Evolutionary conservation across 176 grass and related monocot species (phyloP), one percentile per base, ranked within the genome.

Genomic region (Melocanna baccifera): DNA sequence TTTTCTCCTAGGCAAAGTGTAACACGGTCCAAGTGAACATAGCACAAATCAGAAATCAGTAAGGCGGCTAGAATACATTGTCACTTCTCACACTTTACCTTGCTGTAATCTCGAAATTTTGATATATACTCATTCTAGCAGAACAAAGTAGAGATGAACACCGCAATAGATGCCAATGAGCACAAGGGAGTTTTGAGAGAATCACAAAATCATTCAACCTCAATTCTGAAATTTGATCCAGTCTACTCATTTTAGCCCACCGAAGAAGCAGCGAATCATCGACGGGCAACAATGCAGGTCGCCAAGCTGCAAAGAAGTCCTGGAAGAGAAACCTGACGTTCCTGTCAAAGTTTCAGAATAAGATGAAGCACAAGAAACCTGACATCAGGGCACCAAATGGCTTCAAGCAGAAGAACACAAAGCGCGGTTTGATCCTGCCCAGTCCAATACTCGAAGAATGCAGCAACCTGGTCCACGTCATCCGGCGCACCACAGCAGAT

Each of bases 321-420:
- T 89, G 83, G 87, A 92, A 53, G 59, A 76, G 63, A 69, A 86
- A 86, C 32, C 28, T 86, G 16, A 64, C 74, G 7, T 89, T 87
- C 58, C 76, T 89, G 26, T 41, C 75, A 12, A 83, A 61, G 63
- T 75, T 91, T 15, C 84, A 90, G 46, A 86, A 22, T 39, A 92
- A 92, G 66, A 62, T 80, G 79, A 92, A 79, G 69, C 78, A 68
- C 55, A 84, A 63, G 73, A 77, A 83, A 62, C 26, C 36, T 9
- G 84, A 86, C 66, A 41, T 19, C 58, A 85, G 29, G 80, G 51
- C 78, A 39, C 20, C 73, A 62, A 41, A 36, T 6, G 9, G 70
- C 59, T 81, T 46, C 36, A 73, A 66, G 47, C 73, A 71, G 14
- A 4, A 13, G 40, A 73, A 32, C 19, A 1, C 26, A 7, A 86